phyloP scores from a whole-genome alignment of 352 stramenopile genomes.

The Globisporangium iwayamae region DNA sequence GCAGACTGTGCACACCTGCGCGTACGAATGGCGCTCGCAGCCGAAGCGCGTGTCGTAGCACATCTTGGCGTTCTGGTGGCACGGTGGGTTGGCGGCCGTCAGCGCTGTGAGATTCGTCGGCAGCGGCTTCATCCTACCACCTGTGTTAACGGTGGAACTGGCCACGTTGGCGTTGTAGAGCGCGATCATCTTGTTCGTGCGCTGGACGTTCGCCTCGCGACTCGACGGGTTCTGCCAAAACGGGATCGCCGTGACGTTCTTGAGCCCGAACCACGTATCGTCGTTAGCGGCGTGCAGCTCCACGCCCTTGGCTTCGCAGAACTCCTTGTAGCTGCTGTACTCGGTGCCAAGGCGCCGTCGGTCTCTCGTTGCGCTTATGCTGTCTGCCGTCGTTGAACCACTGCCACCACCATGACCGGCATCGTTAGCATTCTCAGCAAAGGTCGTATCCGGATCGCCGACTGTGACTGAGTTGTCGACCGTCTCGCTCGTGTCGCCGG shows the following conservation, averaged over 20 bases:
- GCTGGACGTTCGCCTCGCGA: slow-evolving; percentile 45
- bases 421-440: not conserved
- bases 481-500: slow-evolving; percentile 17
- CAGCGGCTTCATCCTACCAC: slow-evolving; percentile 39
- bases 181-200: slow-evolving; percentile 45
- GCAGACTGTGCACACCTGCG: slow-evolving; percentile 61
- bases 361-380: not conserved
- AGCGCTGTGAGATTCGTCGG: slow-evolving; percentile 37
- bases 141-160: slow-evolving; percentile 4
- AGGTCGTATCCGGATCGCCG: slow-evolving; percentile 1
- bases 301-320: slow-evolving; percentile 39
- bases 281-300: slow-evolving; percentile 55
- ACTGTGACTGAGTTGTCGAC: not conserved
- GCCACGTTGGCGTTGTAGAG: slow-evolving; percentile 42
- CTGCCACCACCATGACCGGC: not conserved
- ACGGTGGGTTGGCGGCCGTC: slow-evolving; percentile 48
- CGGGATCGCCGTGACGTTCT: slow-evolving; percentile 41
- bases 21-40: slow-evolving; percentile 54
- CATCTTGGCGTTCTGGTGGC: slow-evolving; percentile 49
- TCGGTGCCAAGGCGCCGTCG: not conserved
- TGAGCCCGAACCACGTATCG: slow-evolving; percentile 47
- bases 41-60: slow-evolving; percentile 53
- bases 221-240: slow-evolving; percentile 61
- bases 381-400: not conserved
- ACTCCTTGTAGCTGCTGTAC: slow-evolving; percentile 44